Percentiles rank a stretch among this genome's conserved stretches.
Conservation (phyloP, 768 basidiomycete species). For the Suillus paluster region DNA sequence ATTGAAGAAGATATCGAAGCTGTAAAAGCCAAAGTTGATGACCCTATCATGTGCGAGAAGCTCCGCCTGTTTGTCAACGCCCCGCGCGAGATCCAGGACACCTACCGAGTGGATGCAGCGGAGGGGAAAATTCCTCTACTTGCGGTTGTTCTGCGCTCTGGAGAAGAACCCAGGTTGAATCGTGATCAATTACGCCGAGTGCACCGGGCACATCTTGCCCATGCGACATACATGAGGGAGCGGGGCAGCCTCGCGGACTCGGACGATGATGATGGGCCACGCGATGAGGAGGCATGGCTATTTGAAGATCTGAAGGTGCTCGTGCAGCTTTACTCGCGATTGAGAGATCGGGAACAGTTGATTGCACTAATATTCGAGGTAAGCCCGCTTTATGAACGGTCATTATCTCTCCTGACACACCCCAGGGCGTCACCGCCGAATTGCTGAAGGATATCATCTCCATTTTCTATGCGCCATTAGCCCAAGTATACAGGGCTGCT, state of each 20-base stretch:
- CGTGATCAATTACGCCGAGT: constrained; percentile 83
- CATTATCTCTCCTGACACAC: not conserved
- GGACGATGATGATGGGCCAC: constrained; percentile 91
- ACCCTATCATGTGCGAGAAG: constrained; percentile 87
- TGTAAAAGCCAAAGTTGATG: constrained; percentile 88
- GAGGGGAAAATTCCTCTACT: constrained; percentile 76
- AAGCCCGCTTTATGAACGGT: constrained; percentile 19
- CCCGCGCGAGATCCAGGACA: constrained; percentile 83
- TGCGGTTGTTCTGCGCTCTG: constrained; percentile 77
- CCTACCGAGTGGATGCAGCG: constrained; percentile 79
- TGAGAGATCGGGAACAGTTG: constrained; percentile 89
- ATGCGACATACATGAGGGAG: constrained; percentile 70
- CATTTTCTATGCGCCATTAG: constrained; percentile 96
- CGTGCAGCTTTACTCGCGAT: constrained; percentile 73
- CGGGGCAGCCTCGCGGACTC: constrained; percentile 72
- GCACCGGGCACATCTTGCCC: constrained; percentile 76
- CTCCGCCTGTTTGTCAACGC: constrained; percentile 86
- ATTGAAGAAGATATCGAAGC: constrained; percentile 87
- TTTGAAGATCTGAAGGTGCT: constrained; percentile 90
- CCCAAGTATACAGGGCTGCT: constrained; percentile 96
- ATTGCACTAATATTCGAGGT: constrained; percentile 96
- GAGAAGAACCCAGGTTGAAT: constrained; percentile 74
- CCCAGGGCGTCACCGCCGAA: constrained; percentile 90
- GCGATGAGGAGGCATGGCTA: constrained; percentile 95
- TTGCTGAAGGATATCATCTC: constrained; percentile 98